A percentile compares a stretch with the other conserved stretches of the same genome.
These are phyloP conservation scores for Colletotrichum eleusines DNA, from an alignment of 2,329 filamentous ascomycete species.

Conservation along the genomic window DNA sequence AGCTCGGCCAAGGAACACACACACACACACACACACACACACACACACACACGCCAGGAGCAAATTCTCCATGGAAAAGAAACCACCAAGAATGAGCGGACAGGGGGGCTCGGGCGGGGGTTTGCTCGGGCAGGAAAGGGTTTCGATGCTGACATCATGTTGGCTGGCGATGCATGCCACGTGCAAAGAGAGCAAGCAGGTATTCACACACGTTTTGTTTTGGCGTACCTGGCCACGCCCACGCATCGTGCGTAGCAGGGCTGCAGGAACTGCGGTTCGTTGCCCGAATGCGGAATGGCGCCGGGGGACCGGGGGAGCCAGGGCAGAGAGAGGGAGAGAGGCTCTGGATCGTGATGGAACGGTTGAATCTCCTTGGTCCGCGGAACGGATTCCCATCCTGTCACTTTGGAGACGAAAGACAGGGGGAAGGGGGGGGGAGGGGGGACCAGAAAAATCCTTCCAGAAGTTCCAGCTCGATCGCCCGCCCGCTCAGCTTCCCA, in stretches of 20 bases:
- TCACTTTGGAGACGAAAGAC: background rate
- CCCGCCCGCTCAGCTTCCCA: background rate
- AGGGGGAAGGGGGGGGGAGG: background rate
- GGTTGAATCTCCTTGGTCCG: slow-evolving; percentile 15
- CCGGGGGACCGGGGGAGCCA: slow-evolving; percentile 22
- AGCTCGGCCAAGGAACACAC: background rate
- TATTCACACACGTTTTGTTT: background rate
- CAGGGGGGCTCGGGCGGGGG: background rate
- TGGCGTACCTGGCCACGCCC: too few species aligned
- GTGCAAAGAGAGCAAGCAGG: background rate
- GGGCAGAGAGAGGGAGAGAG: too few species aligned
- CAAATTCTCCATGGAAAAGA: background rate
- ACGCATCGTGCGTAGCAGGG: slow-evolving; percentile 18
- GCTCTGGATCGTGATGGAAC: slow-evolving; percentile 39
- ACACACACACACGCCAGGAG: background rate
- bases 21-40: background rate
- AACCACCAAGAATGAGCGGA: background rate
- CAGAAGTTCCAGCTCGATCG: background rate
- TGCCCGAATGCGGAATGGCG: slow-evolving; percentile 23
- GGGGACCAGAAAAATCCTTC: slow-evolving; percentile 1
- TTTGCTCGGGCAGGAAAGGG: too few species aligned
- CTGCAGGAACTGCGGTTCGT: slow-evolving; percentile 40
- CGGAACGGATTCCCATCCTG: background rate
- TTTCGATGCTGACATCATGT: slow-evolving; percentile 28
- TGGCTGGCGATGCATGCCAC: background rate